Conservation (phyloP, 768 basidiomycete genomes). For the Termitomyces sp. region DNA sequence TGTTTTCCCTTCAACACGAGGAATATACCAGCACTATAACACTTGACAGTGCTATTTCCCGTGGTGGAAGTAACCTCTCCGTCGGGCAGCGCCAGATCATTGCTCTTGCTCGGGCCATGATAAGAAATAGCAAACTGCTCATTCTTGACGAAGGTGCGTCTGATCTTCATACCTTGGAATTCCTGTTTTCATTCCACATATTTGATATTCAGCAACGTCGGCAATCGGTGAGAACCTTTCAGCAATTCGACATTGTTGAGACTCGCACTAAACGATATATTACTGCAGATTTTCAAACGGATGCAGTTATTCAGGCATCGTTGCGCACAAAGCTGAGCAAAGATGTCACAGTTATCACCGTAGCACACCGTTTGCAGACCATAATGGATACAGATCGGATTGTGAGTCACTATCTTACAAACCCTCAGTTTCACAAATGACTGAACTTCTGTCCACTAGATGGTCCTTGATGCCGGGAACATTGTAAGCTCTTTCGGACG, state of each 20-base stretch:
- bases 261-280: background rate
- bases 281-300: conserved; percentile 51
- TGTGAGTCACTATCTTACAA: conserved; percentile 24
- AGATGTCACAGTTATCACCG: conserved; percentile 58
- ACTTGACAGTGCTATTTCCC: conserved; percentile 40
- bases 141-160: conserved; percentile 60
- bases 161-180: background rate
- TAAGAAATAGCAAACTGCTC: conserved; percentile 55
- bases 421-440: background rate
- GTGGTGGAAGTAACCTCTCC: conserved; percentile 67
- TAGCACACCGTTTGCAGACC: conserved; percentile 68
- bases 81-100: conserved; percentile 76
- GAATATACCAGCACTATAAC: conserved; percentile 45
- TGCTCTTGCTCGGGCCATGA: conserved; percentile 59
- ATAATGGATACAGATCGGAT: conserved; percentile 64
- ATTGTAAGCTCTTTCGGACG: conserved; percentile 33
- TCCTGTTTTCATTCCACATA: conserved; percentile 28
- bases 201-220: conserved; percentile 35
- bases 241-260: background rate
- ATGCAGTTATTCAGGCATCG: conserved; percentile 64
- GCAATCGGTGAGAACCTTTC: conserved; percentile 38
- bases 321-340: conserved; percentile 60
- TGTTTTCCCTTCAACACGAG: conserved; percentile 34
- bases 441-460: conserved; percentile 23
- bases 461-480: conserved; percentile 53